These are phyloP conservation scores for Agaricales sp. DNA, from an alignment of 1,284 basidiomycete genomes.

Conservation along the genomic window DNA sequence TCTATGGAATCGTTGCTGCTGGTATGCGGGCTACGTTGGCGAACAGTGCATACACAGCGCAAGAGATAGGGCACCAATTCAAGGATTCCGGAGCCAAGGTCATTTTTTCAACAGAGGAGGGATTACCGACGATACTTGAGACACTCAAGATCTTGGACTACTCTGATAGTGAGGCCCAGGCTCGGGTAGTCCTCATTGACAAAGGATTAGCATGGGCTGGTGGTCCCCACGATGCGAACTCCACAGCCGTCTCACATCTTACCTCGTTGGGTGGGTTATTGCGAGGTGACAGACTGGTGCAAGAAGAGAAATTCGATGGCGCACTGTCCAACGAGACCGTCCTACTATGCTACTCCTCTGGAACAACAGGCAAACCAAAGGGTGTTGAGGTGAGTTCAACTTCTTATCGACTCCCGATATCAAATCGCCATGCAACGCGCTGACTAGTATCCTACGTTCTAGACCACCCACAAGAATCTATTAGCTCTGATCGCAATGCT, in stretches of 20 bases:
- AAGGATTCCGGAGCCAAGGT: conserved; percentile 29
- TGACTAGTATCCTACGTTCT: conserved; percentile 17
- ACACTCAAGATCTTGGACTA: conserved; percentile 19
- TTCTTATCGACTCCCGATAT: not conserved
- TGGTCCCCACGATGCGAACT: conserved; percentile 7
- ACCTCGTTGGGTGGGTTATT: conserved; percentile 18
- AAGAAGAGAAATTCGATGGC: conserved; percentile 21
- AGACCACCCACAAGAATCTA: conserved; percentile 37
- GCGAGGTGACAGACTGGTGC: conserved; percentile 13
- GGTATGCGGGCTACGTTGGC: conserved; percentile 24
- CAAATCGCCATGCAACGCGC: not conserved
- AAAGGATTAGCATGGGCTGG: conserved; percentile 8
- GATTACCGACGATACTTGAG: conserved; percentile 19
- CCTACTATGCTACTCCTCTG: conserved; percentile 40
- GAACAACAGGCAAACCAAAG: conserved; percentile 33
- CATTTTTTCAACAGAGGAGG: conserved; percentile 22
- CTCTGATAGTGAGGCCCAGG: conserved; percentile 12
- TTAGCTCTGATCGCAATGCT: conserved; percentile 24
- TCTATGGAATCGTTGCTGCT: conserved; percentile 15
- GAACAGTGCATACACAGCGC: conserved; percentile 24
- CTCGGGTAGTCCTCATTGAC: conserved; percentile 10
- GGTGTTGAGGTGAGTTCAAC: conserved; percentile 23
- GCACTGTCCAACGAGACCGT: conserved; percentile 21
- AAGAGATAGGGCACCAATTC: conserved; percentile 21
- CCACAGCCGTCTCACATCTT: conserved; percentile 6